A percentile compares a stretch with the other conserved stretches of the same genome.
Conservation (phyloP, 2,329 filamentous ascomycete species). For the Sclerotinia trifoliorum region DNA sequence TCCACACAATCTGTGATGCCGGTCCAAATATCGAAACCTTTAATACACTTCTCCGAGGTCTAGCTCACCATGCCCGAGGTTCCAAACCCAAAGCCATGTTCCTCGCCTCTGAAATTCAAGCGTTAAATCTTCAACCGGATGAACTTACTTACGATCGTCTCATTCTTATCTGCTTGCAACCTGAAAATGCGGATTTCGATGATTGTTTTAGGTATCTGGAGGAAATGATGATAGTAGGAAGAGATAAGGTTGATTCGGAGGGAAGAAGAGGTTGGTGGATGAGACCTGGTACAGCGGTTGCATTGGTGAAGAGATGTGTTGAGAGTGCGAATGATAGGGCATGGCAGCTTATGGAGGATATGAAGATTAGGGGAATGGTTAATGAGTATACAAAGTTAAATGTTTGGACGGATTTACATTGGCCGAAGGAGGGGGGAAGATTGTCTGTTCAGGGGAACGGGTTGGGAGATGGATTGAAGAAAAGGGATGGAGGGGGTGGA, state of each 20-base stretch:
- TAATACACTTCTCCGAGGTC: conserved; percentile 55
- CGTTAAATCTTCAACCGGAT: conserved; percentile 53
- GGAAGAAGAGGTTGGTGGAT: conserved; percentile 38
- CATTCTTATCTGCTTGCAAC: conserved; percentile 53
- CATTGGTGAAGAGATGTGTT: conserved; percentile 31
- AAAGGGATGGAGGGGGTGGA: too few species aligned
- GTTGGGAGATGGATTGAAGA: too few species aligned
- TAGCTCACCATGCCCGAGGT: conserved; percentile 28
- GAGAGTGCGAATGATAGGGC: conserved; percentile 29
- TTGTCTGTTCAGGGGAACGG: neutral
- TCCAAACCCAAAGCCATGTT: conserved; percentile 59
- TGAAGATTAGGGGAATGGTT: conserved; percentile 27
- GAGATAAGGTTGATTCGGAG: conserved; percentile 31
- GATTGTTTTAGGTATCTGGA: conserved; percentile 50
- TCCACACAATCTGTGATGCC: conserved; percentile 51
- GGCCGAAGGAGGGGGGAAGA: neutral
- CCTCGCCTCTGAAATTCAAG: conserved; percentile 60
- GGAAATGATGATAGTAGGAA: conserved; percentile 48
- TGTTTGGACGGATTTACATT: conserved; percentile 14
- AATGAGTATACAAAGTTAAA: conserved; percentile 9
- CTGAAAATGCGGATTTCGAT: conserved; percentile 44
- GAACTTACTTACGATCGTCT: conserved; percentile 61
- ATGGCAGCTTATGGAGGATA: conserved; percentile 33
- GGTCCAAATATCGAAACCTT: conserved; percentile 55
- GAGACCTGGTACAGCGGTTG: conserved; percentile 34